phyloP scores from a whole-genome alignment of 768 basidiomycete species.

The Leccinum uliginosum region DNA sequence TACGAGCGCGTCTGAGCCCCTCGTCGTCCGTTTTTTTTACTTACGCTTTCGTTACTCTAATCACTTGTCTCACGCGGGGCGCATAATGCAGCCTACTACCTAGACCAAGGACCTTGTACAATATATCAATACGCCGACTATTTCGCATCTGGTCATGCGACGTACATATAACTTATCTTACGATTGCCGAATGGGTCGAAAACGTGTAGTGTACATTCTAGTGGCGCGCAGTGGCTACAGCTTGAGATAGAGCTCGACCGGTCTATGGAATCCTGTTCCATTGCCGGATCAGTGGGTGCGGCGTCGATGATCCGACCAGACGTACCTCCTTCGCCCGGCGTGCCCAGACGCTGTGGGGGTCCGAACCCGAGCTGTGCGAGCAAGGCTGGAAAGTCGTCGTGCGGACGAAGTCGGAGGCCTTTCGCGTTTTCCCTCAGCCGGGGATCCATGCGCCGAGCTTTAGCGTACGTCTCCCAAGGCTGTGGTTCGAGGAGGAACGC shows the following conservation, averaged over 20 bases:
- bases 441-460: conserved; percentile 67
- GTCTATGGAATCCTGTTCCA: conserved; percentile 23
- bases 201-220: neutral
- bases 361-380: conserved; percentile 63
- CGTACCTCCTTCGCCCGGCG: conserved; percentile 63
- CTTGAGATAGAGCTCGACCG: conserved; percentile 62
- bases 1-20: conserved; percentile 64
- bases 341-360: conserved; percentile 43
- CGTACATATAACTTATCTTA: neutral
- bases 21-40: neutral
- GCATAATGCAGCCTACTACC: neutral
- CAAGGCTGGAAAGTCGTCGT: conserved; percentile 53
- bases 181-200: neutral
- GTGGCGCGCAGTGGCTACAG: conserved; percentile 2
- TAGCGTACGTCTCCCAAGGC: conserved; percentile 78
- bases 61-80: neutral
- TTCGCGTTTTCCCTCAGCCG: conserved; percentile 59
- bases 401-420: conserved; percentile 54
- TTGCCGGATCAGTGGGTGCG: neutral
- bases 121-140: neutral
- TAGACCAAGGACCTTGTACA: conserved; percentile 2
- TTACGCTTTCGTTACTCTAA: neutral
- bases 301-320: neutral
- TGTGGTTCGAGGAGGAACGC: conserved; percentile 80
- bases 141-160: neutral